phyloP scores from a whole-genome alignment of 345 rosid species.

The Syzygium jambos region DNA sequence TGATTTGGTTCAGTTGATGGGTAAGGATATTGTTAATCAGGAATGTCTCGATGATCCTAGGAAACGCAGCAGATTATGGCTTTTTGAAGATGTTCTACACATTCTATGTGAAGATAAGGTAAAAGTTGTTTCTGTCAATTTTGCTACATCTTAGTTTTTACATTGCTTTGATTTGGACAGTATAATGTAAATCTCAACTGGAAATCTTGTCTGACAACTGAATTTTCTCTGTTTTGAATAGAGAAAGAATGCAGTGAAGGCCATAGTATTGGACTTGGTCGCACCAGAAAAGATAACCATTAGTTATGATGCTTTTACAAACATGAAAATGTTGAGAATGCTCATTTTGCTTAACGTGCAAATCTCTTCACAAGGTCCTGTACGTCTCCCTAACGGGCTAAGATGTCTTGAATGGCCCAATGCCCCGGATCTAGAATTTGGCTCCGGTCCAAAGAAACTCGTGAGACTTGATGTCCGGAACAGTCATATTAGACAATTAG shows the following conservation, averaged over 20 bases:
- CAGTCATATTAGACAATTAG: background rate
- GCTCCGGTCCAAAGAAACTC: accelerated
- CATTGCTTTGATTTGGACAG: accelerated
- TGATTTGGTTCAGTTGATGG: background rate
- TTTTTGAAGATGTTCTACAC: background rate
- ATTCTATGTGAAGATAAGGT: background rate
- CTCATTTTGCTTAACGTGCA: accelerated
- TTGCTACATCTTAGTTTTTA: background rate
- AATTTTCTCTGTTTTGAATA: background rate
- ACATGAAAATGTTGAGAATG: background rate
- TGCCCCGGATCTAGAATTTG: background rate
- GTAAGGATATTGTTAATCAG: background rate
- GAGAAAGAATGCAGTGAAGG: background rate
- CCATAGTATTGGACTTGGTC: background rate
- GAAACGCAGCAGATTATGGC: background rate
- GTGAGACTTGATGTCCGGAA: accelerated
- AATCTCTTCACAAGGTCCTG: background rate
- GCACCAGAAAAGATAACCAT: accelerated
- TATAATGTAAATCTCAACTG: accelerated
- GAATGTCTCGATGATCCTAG: background rate
- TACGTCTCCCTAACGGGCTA: background rate
- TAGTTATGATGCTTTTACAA: accelerated
- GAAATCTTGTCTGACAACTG: background rate
- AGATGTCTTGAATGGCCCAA: background rate
- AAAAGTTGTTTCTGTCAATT: background rate